A percentile compares a stretch with the other conserved stretches of the same genome.
These are phyloP conservation scores for Amaranthus hypochondriacus DNA, from an alignment of 148 eudicot genomes.

Conservation along the genomic window DNA sequence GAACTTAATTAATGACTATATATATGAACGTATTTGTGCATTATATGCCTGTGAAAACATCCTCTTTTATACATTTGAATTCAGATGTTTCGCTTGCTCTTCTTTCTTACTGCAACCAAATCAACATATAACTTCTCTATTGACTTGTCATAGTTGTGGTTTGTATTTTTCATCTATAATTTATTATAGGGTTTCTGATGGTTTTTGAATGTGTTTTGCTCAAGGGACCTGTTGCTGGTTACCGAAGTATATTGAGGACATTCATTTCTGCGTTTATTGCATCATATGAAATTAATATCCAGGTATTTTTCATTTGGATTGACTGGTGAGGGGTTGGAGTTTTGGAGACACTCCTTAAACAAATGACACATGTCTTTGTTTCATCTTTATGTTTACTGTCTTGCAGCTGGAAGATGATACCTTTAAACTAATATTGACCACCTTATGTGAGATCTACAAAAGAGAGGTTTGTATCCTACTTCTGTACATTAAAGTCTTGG, in stretches of 20 bases:
- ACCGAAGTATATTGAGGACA: constrained; percentile 79
- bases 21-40: too few species aligned
- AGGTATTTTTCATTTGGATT: constrained; percentile 38
- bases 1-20: too few species aligned
- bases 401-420: constrained; percentile 84
- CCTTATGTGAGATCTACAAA: constrained; percentile 68
- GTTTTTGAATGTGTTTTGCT: constrained; percentile 8
- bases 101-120: background rate
- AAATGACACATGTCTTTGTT: background rate
- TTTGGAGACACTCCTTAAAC: background rate
- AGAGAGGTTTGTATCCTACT: constrained; percentile 71
- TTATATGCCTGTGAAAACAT: too few species aligned
- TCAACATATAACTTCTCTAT: background rate
- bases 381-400: constrained; percentile 5
- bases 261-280: constrained; percentile 91
- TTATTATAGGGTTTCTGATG: background rate
- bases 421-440: constrained; percentile 57
- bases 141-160: background rate
- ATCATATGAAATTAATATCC: constrained; percentile 85
- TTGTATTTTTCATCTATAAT: background rate
- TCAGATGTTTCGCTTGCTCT: background rate
- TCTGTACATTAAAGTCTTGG: too few species aligned
- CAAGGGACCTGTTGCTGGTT: constrained; percentile 85
- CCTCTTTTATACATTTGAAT: too few species aligned
- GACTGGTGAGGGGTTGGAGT: background rate